Percentiles rank a stretch among this genome's conserved stretches.
Conservation (phyloP, 2,329 filamentous ascomycete species). For the Tolypocladium tundrense region DNA sequence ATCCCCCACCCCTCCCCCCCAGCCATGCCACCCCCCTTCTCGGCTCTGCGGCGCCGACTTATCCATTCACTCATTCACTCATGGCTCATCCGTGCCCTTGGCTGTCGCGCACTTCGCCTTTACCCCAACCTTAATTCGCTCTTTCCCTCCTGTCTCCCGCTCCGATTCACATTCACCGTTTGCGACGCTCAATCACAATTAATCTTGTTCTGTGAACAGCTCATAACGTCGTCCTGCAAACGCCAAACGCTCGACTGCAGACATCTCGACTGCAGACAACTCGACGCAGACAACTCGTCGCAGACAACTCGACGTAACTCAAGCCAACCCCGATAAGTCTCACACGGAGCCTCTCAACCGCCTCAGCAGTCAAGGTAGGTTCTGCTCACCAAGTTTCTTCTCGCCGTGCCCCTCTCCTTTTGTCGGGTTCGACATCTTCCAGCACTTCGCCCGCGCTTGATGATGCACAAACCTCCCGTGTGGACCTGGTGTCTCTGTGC, state of each 20-base stretch:
- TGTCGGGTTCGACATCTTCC: not conserved
- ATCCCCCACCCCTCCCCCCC: conserved; percentile 1
- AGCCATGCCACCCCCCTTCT: conserved; percentile 15
- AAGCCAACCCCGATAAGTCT: not conserved
- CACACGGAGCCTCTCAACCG: not conserved
- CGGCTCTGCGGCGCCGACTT: conserved; percentile 23
- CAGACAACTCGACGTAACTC: not conserved
- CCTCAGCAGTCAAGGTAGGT: not conserved
- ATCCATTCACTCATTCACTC: conserved; percentile 17
- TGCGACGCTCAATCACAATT: not conserved
- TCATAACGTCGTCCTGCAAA: not conserved
- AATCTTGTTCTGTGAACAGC: not conserved
- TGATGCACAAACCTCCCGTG: not conserved
- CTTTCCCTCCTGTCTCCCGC: conserved; percentile 3
- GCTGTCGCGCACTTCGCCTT: conserved; percentile 8
- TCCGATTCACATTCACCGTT: not conserved
- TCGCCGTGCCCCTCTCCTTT: not conserved
- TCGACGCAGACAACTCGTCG: too few relatives aligned
- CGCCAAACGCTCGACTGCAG: not conserved
- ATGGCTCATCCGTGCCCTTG: conserved; percentile 13
- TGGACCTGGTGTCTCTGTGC: not conserved
- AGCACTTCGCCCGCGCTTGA: not conserved
- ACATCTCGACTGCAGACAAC: not conserved
- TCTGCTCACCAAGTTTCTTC: not conserved
- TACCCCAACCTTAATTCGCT: conserved; percentile 9